Conservation (phyloP, 805 yeast species). For the Saccharomycopsis sp. region DNA sequence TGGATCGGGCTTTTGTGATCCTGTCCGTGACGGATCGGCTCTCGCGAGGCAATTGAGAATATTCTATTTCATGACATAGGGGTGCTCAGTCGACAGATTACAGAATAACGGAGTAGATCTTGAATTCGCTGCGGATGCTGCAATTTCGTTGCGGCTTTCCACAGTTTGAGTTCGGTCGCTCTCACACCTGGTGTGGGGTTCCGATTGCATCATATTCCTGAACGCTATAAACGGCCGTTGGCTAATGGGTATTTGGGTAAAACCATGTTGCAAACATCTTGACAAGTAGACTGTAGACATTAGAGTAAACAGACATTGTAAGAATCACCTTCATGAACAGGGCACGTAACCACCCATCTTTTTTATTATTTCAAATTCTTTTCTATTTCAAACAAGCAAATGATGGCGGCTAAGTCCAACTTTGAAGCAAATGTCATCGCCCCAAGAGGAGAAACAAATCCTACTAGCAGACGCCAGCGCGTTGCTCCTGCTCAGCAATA, state of each 20-base stretch:
- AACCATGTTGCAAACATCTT: conserved; percentile 97
- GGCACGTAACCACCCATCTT: too few species aligned
- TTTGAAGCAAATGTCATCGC: too few species aligned
- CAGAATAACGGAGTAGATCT: conserved; percentile 56
- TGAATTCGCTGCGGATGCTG: conserved; percentile 44
- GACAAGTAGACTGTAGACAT: too few species aligned
- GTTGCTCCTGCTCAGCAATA: neutral
- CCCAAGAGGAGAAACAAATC: too few species aligned
- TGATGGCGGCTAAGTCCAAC: too few species aligned
- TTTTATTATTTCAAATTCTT: too few species aligned
- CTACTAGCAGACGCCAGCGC: neutral
- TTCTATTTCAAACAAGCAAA: too few species aligned
- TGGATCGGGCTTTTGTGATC: conserved; percentile 17
- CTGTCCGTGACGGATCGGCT: conserved; percentile 61
- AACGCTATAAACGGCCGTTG: conserved; percentile 93
- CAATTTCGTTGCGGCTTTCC: conserved; percentile 46
- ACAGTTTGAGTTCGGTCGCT: conserved; percentile 58
- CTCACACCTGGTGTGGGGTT: conserved; percentile 31
- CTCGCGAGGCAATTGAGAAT: conserved; percentile 49
- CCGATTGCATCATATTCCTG: conserved; percentile 97
- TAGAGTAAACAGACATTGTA: too few species aligned
- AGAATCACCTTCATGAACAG: too few species aligned
- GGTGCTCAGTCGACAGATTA: conserved; percentile 98
- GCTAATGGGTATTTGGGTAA: conserved; percentile 97
- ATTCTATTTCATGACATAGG: conserved; percentile 47